Evolutionary conservation across 306 rosid species (phyloP).

Genomic region (Begonia masoniana): DNA sequence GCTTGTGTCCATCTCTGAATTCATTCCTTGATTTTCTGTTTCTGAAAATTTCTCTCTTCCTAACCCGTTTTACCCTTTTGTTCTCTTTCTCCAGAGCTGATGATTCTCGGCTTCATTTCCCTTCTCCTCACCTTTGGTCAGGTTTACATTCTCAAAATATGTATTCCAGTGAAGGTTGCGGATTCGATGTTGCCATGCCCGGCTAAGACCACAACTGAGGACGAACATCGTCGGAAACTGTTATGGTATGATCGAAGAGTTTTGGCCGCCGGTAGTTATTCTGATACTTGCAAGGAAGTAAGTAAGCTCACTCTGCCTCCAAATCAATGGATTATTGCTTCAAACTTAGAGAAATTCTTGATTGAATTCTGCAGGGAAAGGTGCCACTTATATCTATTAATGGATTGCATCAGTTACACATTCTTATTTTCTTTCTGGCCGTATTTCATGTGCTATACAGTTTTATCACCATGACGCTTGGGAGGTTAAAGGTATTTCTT

Average conservation of each 20-base stretch:
- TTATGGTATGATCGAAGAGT: constrained; percentile 41
- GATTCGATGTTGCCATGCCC: constrained; percentile 68
- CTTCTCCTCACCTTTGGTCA: constrained; percentile 77
- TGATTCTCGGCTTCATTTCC: constrained; percentile 90
- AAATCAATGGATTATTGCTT: neutral
- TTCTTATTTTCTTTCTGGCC: constrained; percentile 90
- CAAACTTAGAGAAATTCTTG: neutral
- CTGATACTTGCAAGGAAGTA: constrained; percentile 48
- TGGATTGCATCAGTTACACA: constrained; percentile 93
- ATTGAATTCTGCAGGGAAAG: constrained; percentile 35
- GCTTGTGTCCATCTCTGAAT: neutral
- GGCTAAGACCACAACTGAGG: constrained; percentile 8
- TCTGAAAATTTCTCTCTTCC: neutral
- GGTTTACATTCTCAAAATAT: constrained; percentile 56
- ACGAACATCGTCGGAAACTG: constrained; percentile 42
- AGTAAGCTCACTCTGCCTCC: neutral
- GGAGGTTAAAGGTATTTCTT: constrained; percentile 71
- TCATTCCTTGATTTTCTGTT: neutral
- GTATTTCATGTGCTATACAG: constrained; percentile 76
- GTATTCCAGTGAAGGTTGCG: constrained; percentile 40
- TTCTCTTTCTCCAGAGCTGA: constrained; percentile 54
- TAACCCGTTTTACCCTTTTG: neutral
- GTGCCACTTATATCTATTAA: constrained; percentile 56
- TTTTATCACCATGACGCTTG: constrained; percentile 85
- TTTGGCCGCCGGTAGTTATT: constrained; percentile 31